Evolutionary conservation across 83 land plant genomes (phyloP), one percentile per base, ranked within the genome.

Genomic region (Picea mariana): DNA sequence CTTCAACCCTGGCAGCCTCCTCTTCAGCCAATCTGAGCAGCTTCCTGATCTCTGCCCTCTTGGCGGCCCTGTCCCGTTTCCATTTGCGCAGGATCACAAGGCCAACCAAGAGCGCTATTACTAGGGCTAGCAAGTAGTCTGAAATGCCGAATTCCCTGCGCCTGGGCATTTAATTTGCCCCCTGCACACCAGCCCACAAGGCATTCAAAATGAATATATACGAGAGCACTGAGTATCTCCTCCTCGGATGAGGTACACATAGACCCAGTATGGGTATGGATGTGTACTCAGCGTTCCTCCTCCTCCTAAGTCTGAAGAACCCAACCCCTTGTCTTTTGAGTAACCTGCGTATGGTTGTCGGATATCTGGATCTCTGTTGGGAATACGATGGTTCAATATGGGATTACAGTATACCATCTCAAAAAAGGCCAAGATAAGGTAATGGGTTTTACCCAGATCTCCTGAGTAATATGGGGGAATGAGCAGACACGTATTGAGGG

Each of bases 1-100:
- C 77, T 86, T 95, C 98, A 23, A 87, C 93, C 79, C 89, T 79
- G 20, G 84, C 90, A 40, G 90, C 72, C 82, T 90, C 93, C 67
- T 88, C 88, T 27, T 90, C 86, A n/a, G 93, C 93, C 67, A 90
- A 80, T 11, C 78, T 21, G 78, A 84, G 84, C n/a, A 91, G 85
- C 64, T 90, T 85, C 81, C 58, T 69, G 78, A 95, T 85, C 88
- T 95, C 95, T 81, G 75, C 85, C 66, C 59, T 75, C 85, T 87
- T 86, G 20, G 87, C 92, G 24, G 71, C 85, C 62, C 79, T 61
- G 23, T 82, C 87, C 13, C 55, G 76, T 69, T 86, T 60, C 91
- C 91, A 91, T 85, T 80, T 89, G 17, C 80, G 82, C 21, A 91
- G 80, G 69, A 89, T 73, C 7, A 79, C 55, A 21, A 84, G 23